Percentiles rank a stretch among this genome's conserved stretches.
Evolutionary conservation across 2,329 filamentous ascomycete genomes (phyloP).

Genomic region (Dichotomopilus funicola): DNA sequence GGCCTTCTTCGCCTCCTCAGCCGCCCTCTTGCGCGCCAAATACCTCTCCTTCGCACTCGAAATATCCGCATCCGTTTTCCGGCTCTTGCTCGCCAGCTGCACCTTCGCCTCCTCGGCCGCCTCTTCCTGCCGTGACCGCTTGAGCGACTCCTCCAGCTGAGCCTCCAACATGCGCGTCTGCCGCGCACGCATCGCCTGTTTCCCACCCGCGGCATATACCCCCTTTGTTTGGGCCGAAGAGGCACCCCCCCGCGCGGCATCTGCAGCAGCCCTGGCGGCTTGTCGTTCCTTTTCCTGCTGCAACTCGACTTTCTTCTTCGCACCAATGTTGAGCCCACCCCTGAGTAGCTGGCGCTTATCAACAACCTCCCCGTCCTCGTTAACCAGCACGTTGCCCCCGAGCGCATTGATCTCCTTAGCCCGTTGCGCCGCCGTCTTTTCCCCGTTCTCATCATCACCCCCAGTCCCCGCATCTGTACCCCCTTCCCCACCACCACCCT

Average conservation of each 20-base stretch:
- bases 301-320: constrained; percentile 50
- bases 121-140: constrained; percentile 64
- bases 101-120: constrained; percentile 55
- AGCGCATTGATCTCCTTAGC: constrained; percentile 61
- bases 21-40: constrained; percentile 67
- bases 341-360: constrained; percentile 75
- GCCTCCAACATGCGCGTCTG: constrained; percentile 74
- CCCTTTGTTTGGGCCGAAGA: constrained; percentile 28
- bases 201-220: constrained; percentile 43
- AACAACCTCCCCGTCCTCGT: constrained; percentile 76
- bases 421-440: constrained; percentile 56
- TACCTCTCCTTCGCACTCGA: constrained; percentile 74
- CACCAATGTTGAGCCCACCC: constrained; percentile 67
- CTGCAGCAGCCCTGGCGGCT: constrained; percentile 22
- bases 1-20: constrained; percentile 60
- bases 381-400: constrained; percentile 58
- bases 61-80: constrained; percentile 71
- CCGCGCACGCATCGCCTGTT: constrained; percentile 64
- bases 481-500: no score
- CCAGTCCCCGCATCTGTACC: constrained; percentile 11
- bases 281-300: constrained; percentile 27
- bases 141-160: constrained; percentile 66
- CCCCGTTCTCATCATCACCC: constrained; percentile 34
- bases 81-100: constrained; percentile 64
- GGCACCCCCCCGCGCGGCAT: constrained; percentile 23